Conservation (phyloP, 495 filamentous ascomycete genomes). For the Penicillium cosmopolitanum region DNA sequence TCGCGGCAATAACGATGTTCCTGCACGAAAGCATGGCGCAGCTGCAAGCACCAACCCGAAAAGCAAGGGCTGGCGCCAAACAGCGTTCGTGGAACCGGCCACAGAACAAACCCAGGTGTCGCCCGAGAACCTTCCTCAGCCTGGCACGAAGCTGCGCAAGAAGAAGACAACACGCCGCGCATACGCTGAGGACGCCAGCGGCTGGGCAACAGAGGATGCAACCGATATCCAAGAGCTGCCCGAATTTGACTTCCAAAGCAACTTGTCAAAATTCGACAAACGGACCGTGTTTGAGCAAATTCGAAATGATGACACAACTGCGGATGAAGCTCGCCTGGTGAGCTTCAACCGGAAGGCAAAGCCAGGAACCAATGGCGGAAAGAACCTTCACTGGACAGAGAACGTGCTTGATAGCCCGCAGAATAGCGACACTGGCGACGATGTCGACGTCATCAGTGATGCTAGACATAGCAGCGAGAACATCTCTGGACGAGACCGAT, state of each 20-base stretch:
- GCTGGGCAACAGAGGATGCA: constrained; percentile 95
- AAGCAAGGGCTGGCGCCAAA: constrained; percentile 80
- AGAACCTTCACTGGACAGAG: constrained; percentile 89
- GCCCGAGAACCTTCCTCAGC: constrained; percentile 23
- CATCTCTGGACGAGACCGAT: constrained; percentile 56
- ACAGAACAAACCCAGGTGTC: constrained; percentile 23
- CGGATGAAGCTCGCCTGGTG: constrained; percentile 86
- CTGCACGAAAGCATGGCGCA: constrained; percentile 37
- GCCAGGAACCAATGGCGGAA: constrained; percentile 78
- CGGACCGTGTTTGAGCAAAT: constrained; percentile 85
- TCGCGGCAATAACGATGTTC: constrained; percentile 33
- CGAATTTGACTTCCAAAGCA: constrained; percentile 90
- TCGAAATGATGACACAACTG: constrained; percentile 80
- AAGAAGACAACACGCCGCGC: constrained; percentile 56
- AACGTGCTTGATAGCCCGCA: constrained; percentile 78
- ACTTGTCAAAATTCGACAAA: constrained; percentile 94
- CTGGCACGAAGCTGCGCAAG: constrained; percentile 51
- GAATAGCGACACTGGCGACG: constrained; percentile 73
- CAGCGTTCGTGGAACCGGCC: constrained; percentile 69
- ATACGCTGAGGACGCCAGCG: constrained; percentile 68
- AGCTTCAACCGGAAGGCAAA: constrained; percentile 82
- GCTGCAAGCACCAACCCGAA: constrained; percentile 47
- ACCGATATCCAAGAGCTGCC: constrained; percentile 95
- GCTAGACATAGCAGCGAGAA: constrained; percentile 58
- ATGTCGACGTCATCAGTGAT: constrained; percentile 58